A percentile compares a stretch with the other conserved stretches of the same genome.
Conservation (phyloP, 1,139 yeast genomes). For the Candida sanyaensis region DNA sequence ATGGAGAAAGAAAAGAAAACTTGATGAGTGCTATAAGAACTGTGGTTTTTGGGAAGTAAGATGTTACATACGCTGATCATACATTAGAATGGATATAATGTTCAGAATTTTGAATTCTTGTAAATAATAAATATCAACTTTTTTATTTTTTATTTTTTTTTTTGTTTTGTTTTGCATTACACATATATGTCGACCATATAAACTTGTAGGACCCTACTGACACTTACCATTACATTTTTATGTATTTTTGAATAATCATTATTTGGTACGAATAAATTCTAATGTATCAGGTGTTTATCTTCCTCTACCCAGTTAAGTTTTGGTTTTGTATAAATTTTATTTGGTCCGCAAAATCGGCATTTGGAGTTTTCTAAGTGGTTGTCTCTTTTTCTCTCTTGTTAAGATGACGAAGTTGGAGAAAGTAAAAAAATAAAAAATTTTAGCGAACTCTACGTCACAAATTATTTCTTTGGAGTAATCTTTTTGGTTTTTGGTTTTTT, state of each 20-base stretch:
- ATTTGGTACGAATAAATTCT: too few relatives aligned
- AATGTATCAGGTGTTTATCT: too few relatives aligned
- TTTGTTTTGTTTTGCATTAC: not conserved
- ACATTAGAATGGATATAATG: not conserved
- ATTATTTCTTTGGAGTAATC: too few relatives aligned
- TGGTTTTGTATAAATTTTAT: not conserved
- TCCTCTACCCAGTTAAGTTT: too few relatives aligned
- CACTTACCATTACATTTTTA: too few relatives aligned
- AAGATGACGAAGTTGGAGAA: not conserved
- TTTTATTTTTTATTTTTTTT: not conserved
- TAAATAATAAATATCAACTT: not conserved
- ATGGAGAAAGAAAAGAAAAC: slow-evolving; percentile 73
- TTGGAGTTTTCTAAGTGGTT: not conserved
- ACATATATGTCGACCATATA: not conserved
- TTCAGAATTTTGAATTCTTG: not conserved
- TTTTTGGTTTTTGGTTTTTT: not conserved
- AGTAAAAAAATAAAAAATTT: not conserved
- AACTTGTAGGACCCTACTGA: not conserved
- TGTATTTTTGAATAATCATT: too few relatives aligned
- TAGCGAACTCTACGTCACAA: too few relatives aligned
- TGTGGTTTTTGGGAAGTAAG: slow-evolving; percentile 64
- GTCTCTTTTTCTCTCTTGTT: not conserved
- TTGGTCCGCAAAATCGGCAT: slow-evolving; percentile 1
- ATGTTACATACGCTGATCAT: not conserved
- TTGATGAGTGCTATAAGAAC: slow-evolving; percentile 66